A percentile compares a stretch with the other conserved stretches of the same genome.
Evolutionary conservation across 2,329 filamentous ascomycete species (phyloP).

Genomic region (Alternaria burnsii): DNA sequence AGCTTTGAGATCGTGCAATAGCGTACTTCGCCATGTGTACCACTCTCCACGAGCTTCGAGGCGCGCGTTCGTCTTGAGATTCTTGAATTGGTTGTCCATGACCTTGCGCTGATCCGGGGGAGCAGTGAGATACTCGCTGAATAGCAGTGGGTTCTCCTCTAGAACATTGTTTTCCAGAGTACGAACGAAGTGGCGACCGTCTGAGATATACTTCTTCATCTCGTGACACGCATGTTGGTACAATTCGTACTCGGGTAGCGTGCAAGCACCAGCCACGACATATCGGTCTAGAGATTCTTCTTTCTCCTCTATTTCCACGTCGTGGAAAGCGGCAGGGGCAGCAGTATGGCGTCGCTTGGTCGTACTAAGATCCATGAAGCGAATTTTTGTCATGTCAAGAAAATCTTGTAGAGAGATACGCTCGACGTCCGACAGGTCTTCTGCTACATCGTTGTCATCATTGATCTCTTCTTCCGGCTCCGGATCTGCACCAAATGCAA

Average conservation of each 20-base stretch:
- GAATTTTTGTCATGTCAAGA: conserved; percentile 92
- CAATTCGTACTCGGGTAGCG: conserved; percentile 88
- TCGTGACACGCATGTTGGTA: conserved; percentile 97
- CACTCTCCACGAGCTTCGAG: conserved; percentile 94
- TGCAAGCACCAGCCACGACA: conserved; percentile 89
- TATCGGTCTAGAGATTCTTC: conserved; percentile 74
- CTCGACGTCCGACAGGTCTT: conserved; percentile 56
- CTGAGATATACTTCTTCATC: conserved; percentile 94
- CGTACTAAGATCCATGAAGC: conserved; percentile 98
- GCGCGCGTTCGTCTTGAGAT: conserved; percentile 91
- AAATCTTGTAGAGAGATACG: conserved; percentile 89
- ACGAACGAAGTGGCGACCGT: conserved; percentile 86
- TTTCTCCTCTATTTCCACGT: conserved; percentile 51
- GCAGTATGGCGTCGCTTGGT: conserved; percentile 90
- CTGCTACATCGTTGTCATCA: conserved; percentile 34
- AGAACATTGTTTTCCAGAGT: conserved; percentile 90
- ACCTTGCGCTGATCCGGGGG: conserved; percentile 81
- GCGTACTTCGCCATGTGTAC: conserved; percentile 96
- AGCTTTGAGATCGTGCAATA: conserved; percentile 82
- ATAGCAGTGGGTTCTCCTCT: conserved; percentile 88
- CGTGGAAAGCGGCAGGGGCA: conserved; percentile 47
- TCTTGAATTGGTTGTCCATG: conserved; percentile 98
- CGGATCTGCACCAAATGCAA: conserved; percentile 40
- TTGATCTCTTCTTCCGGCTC: conserved; percentile 29
- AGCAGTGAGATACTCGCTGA: conserved; percentile 89